A percentile compares a stretch with the other conserved stretches of the same genome.
phyloP scores from a whole-genome alignment of 768 basidiomycete species.

The Pulveroboletus ravenelii region DNA sequence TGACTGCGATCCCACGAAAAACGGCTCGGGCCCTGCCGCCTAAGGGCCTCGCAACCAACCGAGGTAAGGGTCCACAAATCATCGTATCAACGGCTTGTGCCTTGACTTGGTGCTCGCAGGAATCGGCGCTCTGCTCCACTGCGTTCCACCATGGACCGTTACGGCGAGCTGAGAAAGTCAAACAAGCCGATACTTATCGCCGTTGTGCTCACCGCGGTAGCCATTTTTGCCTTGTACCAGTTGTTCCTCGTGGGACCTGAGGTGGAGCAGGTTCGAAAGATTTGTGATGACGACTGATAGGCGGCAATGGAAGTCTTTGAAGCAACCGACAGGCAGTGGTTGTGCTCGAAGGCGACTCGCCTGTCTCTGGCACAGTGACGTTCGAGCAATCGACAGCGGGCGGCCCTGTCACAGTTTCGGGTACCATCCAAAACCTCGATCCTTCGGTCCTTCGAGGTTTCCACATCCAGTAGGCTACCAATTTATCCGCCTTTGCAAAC shows the following conservation, averaged over 20 bases:
- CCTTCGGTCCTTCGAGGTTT: constrained; percentile 62
- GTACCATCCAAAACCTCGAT: constrained; percentile 57
- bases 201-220: constrained; percentile 4
- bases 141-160: constrained; percentile 16
- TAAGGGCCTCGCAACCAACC: no score
- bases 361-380: constrained; percentile 58
- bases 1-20: no score
- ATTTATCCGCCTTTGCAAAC: constrained; percentile 8
- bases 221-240: constrained; percentile 19
- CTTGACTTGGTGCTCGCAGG: background rate
- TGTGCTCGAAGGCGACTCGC: constrained; percentile 56
- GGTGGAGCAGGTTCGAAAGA: constrained; percentile 21
- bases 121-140: background rate
- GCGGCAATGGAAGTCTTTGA: background rate
- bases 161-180: constrained; percentile 17
- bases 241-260: constrained; percentile 18
- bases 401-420: constrained; percentile 57
- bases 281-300: background rate
- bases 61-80: background rate
- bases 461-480: constrained; percentile 66
- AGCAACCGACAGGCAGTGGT: constrained; percentile 44
- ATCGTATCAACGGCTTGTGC: background rate
- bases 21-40: no score
- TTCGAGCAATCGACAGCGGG: constrained; percentile 52
- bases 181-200: constrained; percentile 17